These are phyloP conservation scores for Syncephalastrum contaminatum DNA, from an alignment of 371 early-diverging fungal species.

Conservation along the genomic window DNA sequence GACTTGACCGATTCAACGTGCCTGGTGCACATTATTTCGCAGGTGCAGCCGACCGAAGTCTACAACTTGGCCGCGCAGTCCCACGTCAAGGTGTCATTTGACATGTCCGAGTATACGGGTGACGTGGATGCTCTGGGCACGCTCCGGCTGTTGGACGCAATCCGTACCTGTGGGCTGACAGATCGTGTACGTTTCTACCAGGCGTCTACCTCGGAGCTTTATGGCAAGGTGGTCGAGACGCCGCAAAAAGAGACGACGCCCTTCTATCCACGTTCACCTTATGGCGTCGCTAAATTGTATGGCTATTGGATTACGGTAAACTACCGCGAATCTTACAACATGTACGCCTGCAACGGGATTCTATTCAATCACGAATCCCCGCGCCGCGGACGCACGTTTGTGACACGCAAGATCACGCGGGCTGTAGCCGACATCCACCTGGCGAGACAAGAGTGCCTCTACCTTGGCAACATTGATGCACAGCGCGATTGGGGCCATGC, in stretches of 20 bases:
- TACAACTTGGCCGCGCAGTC: slow-evolving; percentile 82
- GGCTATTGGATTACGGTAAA: slow-evolving; percentile 83
- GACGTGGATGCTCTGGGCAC: slow-evolving; percentile 86
- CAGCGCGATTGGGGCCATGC: slow-evolving; percentile 92
- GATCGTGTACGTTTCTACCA: slow-evolving; percentile 81
- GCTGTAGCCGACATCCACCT: slow-evolving; percentile 80
- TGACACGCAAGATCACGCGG: slow-evolving; percentile 82
- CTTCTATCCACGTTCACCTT: slow-evolving; percentile 86
- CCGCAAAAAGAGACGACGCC: slow-evolving; percentile 87
- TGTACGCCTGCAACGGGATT: slow-evolving; percentile 87
- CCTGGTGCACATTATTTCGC: slow-evolving; percentile 74
- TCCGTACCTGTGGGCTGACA: slow-evolving; percentile 75
- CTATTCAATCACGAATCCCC: slow-evolving; percentile 89
- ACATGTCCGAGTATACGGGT: slow-evolving; percentile 88
- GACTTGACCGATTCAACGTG: slow-evolving; percentile 85
- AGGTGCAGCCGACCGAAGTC: slow-evolving; percentile 78
- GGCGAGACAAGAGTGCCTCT: slow-evolving; percentile 69
- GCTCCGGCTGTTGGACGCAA: slow-evolving; percentile 79
- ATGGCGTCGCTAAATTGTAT: slow-evolving; percentile 85
- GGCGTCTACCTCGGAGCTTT: slow-evolving; percentile 80
- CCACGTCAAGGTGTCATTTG: slow-evolving; percentile 88
- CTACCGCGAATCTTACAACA: slow-evolving; percentile 82
- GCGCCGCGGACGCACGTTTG: slow-evolving; percentile 81
- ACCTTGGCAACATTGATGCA: slow-evolving; percentile 83
- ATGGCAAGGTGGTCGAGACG: slow-evolving; percentile 80